Evolutionary conservation across 2,329 filamentous ascomycete genomes (phyloP).

Genomic region (Fusarium pseudocircinatum): DNA sequence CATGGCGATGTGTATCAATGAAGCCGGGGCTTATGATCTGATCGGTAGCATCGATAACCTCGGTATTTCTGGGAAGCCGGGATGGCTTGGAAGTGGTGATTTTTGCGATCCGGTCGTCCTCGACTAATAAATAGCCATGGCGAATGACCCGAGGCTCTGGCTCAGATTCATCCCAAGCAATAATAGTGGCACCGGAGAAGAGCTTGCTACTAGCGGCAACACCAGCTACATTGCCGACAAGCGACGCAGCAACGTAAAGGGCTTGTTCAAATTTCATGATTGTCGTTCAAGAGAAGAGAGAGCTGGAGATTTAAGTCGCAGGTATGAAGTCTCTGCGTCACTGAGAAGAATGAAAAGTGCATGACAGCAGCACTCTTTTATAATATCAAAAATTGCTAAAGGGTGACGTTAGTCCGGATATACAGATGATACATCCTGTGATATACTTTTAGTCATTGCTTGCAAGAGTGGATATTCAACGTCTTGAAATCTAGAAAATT

Average conservation of each 20-base stretch:
- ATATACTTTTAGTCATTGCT: neutral
- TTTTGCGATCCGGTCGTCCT: slow-evolving; percentile 3
- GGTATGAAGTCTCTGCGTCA: neutral
- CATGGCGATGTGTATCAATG: slow-evolving; percentile 65
- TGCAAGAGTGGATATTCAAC: neutral
- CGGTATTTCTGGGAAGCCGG: slow-evolving; percentile 33
- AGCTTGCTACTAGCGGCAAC: neutral
- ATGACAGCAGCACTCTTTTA: neutral
- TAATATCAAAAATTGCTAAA: neutral
- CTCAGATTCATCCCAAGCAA: slow-evolving; percentile 18
- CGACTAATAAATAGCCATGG: slow-evolving; percentile 3
- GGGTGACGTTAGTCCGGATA: neutral
- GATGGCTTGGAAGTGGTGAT: neutral
- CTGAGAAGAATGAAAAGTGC: neutral
- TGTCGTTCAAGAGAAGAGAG: neutral
- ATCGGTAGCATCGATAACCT: slow-evolving; percentile 58
- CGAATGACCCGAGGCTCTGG: neutral
- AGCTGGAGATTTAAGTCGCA: neutral
- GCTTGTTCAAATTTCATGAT: neutral
- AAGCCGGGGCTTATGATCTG: slow-evolving; percentile 66
- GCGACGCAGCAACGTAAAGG: neutral
- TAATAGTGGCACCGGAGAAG: slow-evolving; percentile 23
- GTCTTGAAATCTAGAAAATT: neutral
- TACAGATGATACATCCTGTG: neutral
- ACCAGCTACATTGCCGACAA: neutral